Base-by-base conservation (phyloP, 2,329 filamentous ascomycete species). In the Gyromitra esculenta region DNA sequence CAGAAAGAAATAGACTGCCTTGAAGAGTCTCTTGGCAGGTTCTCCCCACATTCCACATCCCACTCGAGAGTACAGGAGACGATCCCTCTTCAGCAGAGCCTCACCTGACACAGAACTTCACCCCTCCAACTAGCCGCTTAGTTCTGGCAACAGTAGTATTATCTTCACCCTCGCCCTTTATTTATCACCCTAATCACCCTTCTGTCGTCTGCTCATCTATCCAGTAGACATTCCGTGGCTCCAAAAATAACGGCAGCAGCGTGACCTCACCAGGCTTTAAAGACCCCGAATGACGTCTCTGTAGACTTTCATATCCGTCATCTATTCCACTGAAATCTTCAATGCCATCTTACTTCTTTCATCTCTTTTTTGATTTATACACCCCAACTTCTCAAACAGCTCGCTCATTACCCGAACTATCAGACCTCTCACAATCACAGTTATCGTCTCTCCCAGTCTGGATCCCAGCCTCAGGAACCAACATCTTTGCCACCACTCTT, bases 341-440 rank as follows among this genome's bases (percentile, higher is more conserved):
- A 79, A 89, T 89, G 88, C 87, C 87, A 84, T 86, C 86, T 39
- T 90, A 89, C 82, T 88, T 88, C 79, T 91, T 91, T 80, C 89
- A 91, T 80, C 81, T 91, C n/a, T 90, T 88, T 80, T 87, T 91
- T 80, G 89, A 91, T 84, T 85, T 91, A 54, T 91, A 91, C 82
- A 76, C 81, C 59, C 79, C 79, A 54, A 71, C 60, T 15, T 73
- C 71, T 41, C 67, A 65, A 15, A 63, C 60, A 52, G 70, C 15
- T 35, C 57, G 62, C 13, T 71, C 48, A n/a, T 48, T 79, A 6
- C 68, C 77, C 9, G 77, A 75, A n/a, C 70, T 77, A 48, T 78
- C 83, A 85, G 56, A 86, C 84, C 77, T 82, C 85, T 60, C 82
- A 84, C 39, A 59, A 6, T n/a, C 43, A 67, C 74, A 77, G 25